Evolutionary conservation across 192 early-diverging fungal species (phyloP).

Genomic region (Mortierella antarctica): DNA sequence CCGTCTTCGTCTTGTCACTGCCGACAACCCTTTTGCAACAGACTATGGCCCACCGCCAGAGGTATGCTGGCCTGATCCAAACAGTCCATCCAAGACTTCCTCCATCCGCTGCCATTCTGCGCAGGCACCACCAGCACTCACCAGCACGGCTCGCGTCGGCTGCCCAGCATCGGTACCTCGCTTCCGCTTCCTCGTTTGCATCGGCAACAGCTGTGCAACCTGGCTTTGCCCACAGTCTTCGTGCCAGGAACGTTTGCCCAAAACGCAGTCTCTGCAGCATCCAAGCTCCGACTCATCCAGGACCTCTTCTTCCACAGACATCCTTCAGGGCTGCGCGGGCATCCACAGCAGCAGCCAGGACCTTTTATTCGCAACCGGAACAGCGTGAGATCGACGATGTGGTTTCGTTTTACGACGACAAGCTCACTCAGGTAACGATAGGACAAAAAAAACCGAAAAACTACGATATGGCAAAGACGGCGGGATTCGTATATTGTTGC

Average conservation of each 20-base stretch:
- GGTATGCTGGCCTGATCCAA: too few relatives aligned
- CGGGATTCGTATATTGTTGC: neutral
- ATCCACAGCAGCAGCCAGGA: conserved; percentile 13
- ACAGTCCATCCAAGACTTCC: too few relatives aligned
- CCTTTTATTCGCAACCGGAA: conserved; percentile 29
- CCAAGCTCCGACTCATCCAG: neutral
- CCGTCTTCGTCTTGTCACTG: neutral
- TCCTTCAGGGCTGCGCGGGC: conserved; percentile 15
- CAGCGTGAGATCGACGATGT: conserved; percentile 34
- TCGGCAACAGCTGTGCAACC: conserved; percentile 3
- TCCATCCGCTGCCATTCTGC: too few relatives aligned
- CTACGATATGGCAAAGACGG: neutral
- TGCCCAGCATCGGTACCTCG: too few relatives aligned
- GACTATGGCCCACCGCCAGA: too few relatives aligned
- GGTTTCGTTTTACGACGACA: conserved; percentile 54
- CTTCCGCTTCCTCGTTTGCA: neutral
- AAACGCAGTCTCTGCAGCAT: conserved; percentile 22
- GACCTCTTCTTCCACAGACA: too few relatives aligned
- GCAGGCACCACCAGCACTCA: too few relatives aligned
- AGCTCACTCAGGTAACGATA: conserved; percentile 42
- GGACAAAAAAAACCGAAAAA: neutral
- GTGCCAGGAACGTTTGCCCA: neutral
- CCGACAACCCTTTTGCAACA: too few relatives aligned
- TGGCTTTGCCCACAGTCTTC: too few relatives aligned
- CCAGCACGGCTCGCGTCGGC: too few relatives aligned